Evolutionary conservation across 495 filamentous ascomycete genomes (phyloP).

Genomic region (Neurospora terricola): DNA sequence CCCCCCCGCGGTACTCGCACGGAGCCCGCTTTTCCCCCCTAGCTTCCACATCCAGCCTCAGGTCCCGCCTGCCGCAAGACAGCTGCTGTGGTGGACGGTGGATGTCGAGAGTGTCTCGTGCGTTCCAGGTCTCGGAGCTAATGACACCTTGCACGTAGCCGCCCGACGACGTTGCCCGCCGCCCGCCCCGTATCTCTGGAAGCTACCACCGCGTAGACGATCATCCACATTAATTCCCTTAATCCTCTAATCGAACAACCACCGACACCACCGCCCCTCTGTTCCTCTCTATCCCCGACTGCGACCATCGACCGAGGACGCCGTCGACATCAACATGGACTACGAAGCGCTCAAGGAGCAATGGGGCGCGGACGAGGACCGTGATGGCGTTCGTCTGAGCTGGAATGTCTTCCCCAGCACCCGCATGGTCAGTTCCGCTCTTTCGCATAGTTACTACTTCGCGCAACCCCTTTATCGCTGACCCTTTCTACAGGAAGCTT

Average conservation of each 20-base stretch:
- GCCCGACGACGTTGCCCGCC: not conserved
- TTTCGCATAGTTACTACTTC: conserved; percentile 15
- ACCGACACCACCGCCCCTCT: not conserved
- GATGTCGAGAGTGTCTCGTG: not conserved
- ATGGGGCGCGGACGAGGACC: conserved; percentile 95
- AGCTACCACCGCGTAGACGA: not conserved
- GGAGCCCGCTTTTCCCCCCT: not conserved
- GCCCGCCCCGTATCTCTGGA: not conserved
- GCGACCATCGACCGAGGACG: not conserved
- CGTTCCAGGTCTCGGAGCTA: conserved; percentile 8
- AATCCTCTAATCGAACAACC: not conserved
- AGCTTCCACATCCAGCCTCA: not conserved
- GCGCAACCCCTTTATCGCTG: conserved; percentile 4
- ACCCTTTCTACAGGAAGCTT: conserved; percentile 65
- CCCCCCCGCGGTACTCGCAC: not conserved
- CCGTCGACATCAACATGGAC: conserved; percentile 31
- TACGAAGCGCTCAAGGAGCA: conserved; percentile 75
- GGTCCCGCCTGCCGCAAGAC: not conserved
- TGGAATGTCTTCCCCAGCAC: conserved; percentile 99
- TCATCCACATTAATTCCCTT: not conserved
- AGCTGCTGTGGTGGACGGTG: not conserved
- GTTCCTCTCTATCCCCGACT: not conserved
- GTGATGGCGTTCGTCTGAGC: conserved; percentile 91
- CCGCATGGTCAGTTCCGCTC: conserved; percentile 63
- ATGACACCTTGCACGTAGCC: conserved; percentile 20